phyloP scores from a whole-genome alignment of 352 stramenopile species.

The Pythium rishiriense region DNA sequence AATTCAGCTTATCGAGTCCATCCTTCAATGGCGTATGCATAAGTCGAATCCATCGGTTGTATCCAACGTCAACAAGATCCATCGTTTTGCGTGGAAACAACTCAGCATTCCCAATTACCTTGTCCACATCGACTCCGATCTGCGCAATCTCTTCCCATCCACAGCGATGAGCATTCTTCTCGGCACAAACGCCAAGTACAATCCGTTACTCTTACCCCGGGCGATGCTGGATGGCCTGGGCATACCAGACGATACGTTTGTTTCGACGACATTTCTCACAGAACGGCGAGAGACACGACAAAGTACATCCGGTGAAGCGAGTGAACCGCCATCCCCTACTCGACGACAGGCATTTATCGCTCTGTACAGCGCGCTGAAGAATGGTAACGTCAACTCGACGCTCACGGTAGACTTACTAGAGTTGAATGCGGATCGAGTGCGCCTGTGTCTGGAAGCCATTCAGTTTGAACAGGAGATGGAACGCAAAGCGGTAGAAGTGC shows the following conservation, averaged over 20 bases:
- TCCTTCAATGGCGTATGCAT: constrained; percentile 44
- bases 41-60: constrained; percentile 30
- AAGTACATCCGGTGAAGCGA: background rate
- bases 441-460: constrained; percentile 41
- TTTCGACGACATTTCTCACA: constrained; percentile 58
- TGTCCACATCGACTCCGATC: constrained; percentile 40
- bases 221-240: constrained; percentile 25
- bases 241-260: constrained; percentile 16
- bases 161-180: constrained; percentile 36
- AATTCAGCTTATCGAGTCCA: constrained; percentile 39
- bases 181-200: constrained; percentile 39
- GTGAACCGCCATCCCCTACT: constrained; percentile 9
- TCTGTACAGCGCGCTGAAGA: constrained; percentile 14
- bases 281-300: constrained; percentile 23
- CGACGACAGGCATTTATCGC: constrained; percentile 4
- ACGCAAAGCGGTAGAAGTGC: background rate
- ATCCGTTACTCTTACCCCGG: constrained; percentile 41
- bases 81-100: constrained; percentile 51
- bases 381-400: background rate
- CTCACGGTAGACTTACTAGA: background rate
- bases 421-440: constrained; percentile 7
- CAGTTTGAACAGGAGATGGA: constrained; percentile 42
- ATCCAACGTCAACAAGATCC: constrained; percentile 42
- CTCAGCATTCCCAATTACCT: constrained; percentile 45
- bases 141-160: constrained; percentile 43